These are phyloP conservation scores for Ajuga reptans DNA, from an alignment of 305 asterid genomes.

Conservation along the genomic window DNA sequence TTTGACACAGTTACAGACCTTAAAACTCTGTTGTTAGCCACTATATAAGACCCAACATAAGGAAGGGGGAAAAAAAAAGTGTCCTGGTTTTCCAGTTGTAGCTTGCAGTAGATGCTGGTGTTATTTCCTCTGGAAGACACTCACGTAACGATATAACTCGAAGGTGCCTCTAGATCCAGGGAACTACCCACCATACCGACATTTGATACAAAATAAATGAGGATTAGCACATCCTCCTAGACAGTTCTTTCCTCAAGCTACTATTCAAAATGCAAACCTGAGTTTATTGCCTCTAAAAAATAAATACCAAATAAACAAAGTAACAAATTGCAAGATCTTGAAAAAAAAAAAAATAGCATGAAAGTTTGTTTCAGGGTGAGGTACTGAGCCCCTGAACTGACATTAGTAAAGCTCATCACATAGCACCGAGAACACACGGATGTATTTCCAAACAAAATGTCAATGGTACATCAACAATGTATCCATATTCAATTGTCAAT, in stretches of 20 bases:
- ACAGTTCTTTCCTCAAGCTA: neutral
- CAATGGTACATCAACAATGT: neutral
- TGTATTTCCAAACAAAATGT: neutral
- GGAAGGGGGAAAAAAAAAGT: neutral
- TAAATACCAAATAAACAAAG: conserved; percentile 9
- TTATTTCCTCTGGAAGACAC: conserved; percentile 10
- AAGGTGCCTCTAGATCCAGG: conserved; percentile 7
- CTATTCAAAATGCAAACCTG: conserved; percentile 12
- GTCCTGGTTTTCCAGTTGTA: neutral
- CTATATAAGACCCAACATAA: neutral
- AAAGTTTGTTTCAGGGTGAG: neutral
- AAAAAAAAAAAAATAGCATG: neutral
- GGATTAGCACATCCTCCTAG: conserved; percentile 17
- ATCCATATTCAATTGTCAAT: neutral
- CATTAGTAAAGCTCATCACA: neutral
- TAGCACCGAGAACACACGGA: neutral
- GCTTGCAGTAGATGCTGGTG: conserved; percentile 9
- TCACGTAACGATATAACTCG: neutral
- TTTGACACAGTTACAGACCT: conserved; percentile 2
- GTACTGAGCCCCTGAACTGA: neutral
- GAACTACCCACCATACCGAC: conserved; percentile 4
- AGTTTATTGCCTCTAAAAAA: neutral
- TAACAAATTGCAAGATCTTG: neutral
- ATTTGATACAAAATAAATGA: neutral
- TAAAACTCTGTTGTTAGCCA: conserved; percentile 23